Percentiles rank a stretch among this genome's conserved stretches.
These are phyloP conservation scores for Ustilago esculenta DNA, from an alignment of 1,284 basidiomycete species.

Conservation along the genomic window DNA sequence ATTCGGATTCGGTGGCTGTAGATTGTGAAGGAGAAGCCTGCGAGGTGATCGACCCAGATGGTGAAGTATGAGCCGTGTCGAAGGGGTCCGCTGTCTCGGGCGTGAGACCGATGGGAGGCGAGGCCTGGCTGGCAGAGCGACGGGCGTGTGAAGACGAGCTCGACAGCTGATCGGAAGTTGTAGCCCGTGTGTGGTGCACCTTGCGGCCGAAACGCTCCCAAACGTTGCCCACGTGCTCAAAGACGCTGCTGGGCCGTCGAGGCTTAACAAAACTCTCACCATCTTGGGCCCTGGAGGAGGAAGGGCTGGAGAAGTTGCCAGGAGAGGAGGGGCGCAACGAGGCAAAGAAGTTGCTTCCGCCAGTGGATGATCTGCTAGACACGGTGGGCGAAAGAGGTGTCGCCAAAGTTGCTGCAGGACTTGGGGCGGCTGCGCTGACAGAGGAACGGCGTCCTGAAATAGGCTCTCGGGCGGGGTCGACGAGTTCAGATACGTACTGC, in stretches of 20 bases:
- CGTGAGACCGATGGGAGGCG: constrained; percentile 23
- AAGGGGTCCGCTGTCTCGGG: constrained; percentile 17
- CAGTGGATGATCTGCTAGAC: constrained; percentile 14
- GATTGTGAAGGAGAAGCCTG: constrained; percentile 32
- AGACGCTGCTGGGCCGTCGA: constrained; percentile 55
- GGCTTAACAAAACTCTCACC: constrained; percentile 16
- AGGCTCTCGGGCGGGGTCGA: constrained; percentile 5
- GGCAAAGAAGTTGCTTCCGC: constrained; percentile 41
- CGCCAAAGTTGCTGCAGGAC: constrained; percentile 10
- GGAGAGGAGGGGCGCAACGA: constrained; percentile 47
- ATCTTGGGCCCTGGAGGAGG: constrained; percentile 15
- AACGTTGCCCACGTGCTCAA: constrained; percentile 58
- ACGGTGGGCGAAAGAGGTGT: constrained; percentile 32
- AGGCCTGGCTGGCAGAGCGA: constrained; percentile 25
- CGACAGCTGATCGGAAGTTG: constrained; percentile 29
- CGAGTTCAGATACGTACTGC: constrained; percentile 9
- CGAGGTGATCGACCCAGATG: constrained; percentile 23
- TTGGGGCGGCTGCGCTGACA: constrained; percentile 8
- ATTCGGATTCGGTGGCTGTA: constrained; percentile 35
- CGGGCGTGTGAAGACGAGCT: constrained; percentile 22
- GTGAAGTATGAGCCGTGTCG: constrained; percentile 15
- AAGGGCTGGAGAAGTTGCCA: constrained; percentile 8
- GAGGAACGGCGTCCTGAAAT: constrained; percentile 11
- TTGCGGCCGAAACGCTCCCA: constrained; percentile 56
- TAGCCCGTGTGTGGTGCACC: constrained; percentile 40